These are phyloP conservation scores for Panicum virgatum DNA, from an alignment of 202 grass and related monocot genomes.

Conservation along the genomic window DNA sequence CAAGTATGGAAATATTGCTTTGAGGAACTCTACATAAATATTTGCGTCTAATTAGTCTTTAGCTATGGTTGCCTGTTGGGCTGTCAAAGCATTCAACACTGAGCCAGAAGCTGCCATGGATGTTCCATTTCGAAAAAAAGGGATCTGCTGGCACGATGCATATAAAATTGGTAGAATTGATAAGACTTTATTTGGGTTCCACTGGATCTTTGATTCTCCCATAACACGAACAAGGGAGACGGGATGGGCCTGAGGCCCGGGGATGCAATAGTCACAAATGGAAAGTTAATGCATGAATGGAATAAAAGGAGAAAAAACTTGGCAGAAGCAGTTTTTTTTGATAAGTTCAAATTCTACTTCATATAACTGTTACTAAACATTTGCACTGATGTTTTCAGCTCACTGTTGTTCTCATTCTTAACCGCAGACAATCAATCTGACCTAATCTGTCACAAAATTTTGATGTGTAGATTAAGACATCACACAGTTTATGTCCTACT, in stretches of 20 bases:
- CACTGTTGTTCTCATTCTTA: neutral
- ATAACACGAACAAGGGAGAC: neutral
- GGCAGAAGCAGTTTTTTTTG: neutral
- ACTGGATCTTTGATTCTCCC: slow-evolving; percentile 13
- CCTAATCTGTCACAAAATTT: slow-evolving; percentile 6
- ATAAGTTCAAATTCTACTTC: neutral
- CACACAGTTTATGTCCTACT: slow-evolving; percentile 4
- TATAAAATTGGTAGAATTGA: slow-evolving; percentile 3
- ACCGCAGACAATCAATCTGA: neutral
- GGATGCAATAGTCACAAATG: neutral
- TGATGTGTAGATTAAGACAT: neutral
- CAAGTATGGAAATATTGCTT: neutral
- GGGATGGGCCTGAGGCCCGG: slow-evolving; percentile 5
- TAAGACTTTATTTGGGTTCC: neutral
- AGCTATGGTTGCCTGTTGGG: neutral
- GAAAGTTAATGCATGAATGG: slow-evolving; percentile 5
- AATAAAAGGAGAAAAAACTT: slow-evolving; percentile 1
- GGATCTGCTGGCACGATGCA: neutral
- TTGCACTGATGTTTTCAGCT: neutral
- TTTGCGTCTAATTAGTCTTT: slow-evolving; percentile 8
- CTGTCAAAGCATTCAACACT: slow-evolving; percentile 2
- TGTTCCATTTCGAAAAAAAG: slow-evolving; percentile 18
- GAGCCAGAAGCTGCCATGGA: neutral
- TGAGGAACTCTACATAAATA: neutral
- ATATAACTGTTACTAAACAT: slow-evolving; percentile 7